These are phyloP conservation scores for Leishmania braziliensis DNA, from an alignment of 208 protist genomes.

Conservation along the genomic window DNA sequence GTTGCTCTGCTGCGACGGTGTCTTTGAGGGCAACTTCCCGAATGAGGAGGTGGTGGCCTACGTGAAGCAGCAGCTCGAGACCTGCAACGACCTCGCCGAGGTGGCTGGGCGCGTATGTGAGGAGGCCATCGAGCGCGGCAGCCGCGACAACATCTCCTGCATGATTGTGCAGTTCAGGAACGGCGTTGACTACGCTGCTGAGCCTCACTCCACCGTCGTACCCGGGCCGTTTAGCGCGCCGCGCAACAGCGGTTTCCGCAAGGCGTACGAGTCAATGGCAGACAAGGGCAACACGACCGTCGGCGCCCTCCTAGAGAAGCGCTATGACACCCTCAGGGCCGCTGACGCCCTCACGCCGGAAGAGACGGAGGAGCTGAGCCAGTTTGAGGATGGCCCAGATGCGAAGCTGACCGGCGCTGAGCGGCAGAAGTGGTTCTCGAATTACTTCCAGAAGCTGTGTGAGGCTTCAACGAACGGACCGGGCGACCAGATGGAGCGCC, in stretches of 20 bases:
- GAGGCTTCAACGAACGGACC: conserved; percentile 32
- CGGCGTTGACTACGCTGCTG: conserved; percentile 78
- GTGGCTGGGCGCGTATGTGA: conserved; percentile 86
- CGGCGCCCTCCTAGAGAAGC: conserved; percentile 76
- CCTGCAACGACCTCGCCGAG: conserved; percentile 72
- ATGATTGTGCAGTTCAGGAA: conserved; percentile 90
- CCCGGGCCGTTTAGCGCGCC: conserved; percentile 84
- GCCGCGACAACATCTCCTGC: conserved; percentile 92
- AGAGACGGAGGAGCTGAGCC: conserved; percentile 61
- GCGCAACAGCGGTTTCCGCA: conserved; percentile 76
- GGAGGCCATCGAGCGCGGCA: conserved; percentile 89
- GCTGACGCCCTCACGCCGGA: conserved; percentile 40
- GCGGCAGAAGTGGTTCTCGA: conserved; percentile 74
- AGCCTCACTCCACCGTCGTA: conserved; percentile 66
- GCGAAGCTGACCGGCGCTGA: conserved; percentile 48
- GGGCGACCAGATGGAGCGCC: conserved; percentile 77
- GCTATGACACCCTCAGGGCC: conserved; percentile 70
- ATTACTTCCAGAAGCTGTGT: conserved; percentile 62
- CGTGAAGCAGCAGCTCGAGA: conserved; percentile 80
- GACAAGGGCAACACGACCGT: conserved; percentile 71
- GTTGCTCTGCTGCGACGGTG: conserved; percentile 92
- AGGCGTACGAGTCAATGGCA: conserved; percentile 85
- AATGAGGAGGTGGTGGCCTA: conserved; percentile 91
- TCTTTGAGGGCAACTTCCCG: conserved; percentile 92
- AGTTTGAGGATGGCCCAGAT: conserved; percentile 57